Evolutionary conservation across 2,329 filamentous ascomycete genomes (phyloP).

Genomic region (Xylaria sp.): DNA sequence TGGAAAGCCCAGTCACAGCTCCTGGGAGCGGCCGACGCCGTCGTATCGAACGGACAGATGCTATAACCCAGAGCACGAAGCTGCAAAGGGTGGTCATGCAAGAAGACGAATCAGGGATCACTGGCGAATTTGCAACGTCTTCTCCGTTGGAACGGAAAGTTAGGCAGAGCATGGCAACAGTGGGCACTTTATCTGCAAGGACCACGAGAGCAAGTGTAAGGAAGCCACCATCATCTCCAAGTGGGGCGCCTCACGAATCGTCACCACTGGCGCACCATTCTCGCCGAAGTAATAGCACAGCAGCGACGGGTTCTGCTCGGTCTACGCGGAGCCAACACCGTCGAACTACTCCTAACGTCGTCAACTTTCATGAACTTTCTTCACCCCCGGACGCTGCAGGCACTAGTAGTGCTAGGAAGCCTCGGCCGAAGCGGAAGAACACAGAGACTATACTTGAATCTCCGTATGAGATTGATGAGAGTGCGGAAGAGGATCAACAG

Average conservation of each 20-base stretch:
- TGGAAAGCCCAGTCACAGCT: conserved; percentile 64
- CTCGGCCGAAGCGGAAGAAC: conserved; percentile 41
- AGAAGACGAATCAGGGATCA: conserved; percentile 45
- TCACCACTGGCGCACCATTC: conserved; percentile 38
- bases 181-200: conserved; percentile 44
- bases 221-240: conserved; percentile 33
- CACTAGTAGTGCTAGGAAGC: conserved; percentile 45
- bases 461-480: conserved; percentile 31
- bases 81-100: conserved; percentile 55
- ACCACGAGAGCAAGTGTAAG: conserved; percentile 44
- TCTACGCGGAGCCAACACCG: conserved; percentile 42
- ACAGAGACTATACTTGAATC: conserved; percentile 28
- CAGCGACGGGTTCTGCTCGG: conserved; percentile 39
- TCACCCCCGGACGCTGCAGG: conserved; percentile 46
- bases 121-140: conserved; percentile 49
- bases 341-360: conserved; percentile 37
- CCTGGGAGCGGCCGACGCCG: conserved; percentile 66
- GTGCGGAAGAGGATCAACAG: conserved; percentile 42
- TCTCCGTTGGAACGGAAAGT: conserved; percentile 59
- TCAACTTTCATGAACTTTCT: conserved; percentile 38
- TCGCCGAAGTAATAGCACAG: conserved; percentile 40
- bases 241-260: conserved; percentile 36
- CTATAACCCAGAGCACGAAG: conserved; percentile 54
- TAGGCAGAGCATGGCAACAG: conserved; percentile 49
- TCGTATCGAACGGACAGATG: conserved; percentile 50